Evolutionary conservation across 352 stramenopile genomes (phyloP).

Genomic region (Achlya hypogyna): DNA sequence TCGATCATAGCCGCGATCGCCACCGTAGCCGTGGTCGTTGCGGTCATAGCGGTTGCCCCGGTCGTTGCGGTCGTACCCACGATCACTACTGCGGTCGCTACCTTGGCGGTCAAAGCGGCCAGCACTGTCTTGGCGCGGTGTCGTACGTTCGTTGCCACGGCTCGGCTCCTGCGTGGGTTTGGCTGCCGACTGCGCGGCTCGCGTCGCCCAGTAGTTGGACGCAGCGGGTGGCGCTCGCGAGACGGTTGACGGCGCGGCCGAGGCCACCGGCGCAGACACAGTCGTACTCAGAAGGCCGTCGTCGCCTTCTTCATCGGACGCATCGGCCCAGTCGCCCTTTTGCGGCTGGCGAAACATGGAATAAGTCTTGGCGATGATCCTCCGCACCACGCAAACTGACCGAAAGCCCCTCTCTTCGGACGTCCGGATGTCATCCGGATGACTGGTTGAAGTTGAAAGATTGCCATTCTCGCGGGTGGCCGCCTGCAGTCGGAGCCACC

Average conservation of each 20-base stretch:
- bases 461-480: too few species aligned
- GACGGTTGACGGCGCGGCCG: conserved; percentile 8
- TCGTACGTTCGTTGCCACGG: conserved; percentile 8
- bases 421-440: neutral
- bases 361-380: neutral
- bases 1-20: neutral
- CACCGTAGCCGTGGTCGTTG: conserved; percentile 10
- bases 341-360: conserved; percentile 71
- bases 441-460: neutral
- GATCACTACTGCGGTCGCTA: conserved; percentile 6
- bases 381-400: neutral
- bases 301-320: conserved; percentile 50
- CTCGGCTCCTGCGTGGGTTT: conserved; percentile 12
- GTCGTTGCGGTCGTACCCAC: conserved; percentile 24
- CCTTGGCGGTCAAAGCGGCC: neutral
- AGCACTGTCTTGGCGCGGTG: neutral
- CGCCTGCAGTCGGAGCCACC: too few species aligned
- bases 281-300: conserved; percentile 14
- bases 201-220: neutral
- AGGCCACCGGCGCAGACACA: neutral
- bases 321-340: conserved; percentile 53
- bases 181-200: conserved; percentile 19
- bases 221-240: neutral
- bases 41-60: conserved; percentile 14
- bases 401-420: neutral